Conservation (phyloP, 2,329 filamentous ascomycete genomes). For the Alternaria viburni region DNA sequence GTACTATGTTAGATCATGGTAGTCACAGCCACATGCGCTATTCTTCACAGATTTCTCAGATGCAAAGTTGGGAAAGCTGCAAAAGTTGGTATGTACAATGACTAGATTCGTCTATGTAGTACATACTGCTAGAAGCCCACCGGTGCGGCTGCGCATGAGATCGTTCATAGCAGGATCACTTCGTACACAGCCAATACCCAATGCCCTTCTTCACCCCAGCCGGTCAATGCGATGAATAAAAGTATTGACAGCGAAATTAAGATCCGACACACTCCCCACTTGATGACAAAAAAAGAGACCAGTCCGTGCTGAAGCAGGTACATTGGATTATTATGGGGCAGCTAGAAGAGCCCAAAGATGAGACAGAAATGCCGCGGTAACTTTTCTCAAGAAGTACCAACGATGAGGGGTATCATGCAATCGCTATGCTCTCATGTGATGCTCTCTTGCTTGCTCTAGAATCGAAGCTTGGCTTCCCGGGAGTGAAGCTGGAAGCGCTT, state of each 20-base stretch:
- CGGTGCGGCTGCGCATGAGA: neutral
- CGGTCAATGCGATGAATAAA: slow-evolving; percentile 27
- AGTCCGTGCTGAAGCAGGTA: slow-evolving; percentile 24
- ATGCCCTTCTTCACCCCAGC: slow-evolving; percentile 1
- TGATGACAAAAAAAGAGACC: slow-evolving; percentile 13
- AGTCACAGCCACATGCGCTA: neutral
- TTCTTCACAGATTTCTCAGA: neutral
- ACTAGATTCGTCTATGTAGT: neutral
- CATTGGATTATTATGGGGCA: slow-evolving; percentile 21
- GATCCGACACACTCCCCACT: slow-evolving; percentile 11
- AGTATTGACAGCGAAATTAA: slow-evolving; percentile 37
- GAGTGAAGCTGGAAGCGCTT: slow-evolving; percentile 40
- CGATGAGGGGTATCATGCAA: slow-evolving; percentile 34
- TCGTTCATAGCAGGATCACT: neutral
- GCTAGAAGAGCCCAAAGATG: slow-evolving; percentile 9
- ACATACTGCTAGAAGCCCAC: neutral
- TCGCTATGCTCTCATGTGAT: slow-evolving; percentile 14
- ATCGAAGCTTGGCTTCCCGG: slow-evolving; percentile 33
- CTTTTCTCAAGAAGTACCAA: slow-evolving; percentile 10
- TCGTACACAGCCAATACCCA: neutral
- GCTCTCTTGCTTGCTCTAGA: slow-evolving; percentile 23
- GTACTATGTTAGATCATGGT: neutral
- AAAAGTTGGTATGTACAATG: neutral
- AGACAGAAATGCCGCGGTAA: slow-evolving; percentile 19
- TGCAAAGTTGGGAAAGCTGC: neutral